Conservation (phyloP, 164 flowering plant species). For the Tinospora cordifolia region DNA sequence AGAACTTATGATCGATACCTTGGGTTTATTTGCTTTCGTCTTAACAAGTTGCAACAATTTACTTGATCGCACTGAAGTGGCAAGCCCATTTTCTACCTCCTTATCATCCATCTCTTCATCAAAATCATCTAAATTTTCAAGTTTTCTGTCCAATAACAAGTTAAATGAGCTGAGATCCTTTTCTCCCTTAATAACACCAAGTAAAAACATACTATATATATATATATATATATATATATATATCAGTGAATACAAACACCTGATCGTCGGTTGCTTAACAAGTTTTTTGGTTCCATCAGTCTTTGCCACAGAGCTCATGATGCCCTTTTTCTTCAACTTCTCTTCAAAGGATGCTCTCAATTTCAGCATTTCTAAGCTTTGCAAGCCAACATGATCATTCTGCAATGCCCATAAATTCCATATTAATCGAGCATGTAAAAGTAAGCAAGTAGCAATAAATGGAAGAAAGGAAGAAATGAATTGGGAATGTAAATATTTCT, state of each 20-base stretch:
- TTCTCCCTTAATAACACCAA: background rate
- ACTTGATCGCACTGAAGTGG: conserved; percentile 20
- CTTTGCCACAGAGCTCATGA: conserved; percentile 30
- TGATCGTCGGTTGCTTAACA: conserved; percentile 29
- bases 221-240: too few relatives aligned
- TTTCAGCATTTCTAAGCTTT: conserved; percentile 81
- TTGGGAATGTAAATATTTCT: background rate
- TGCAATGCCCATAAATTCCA: conserved; percentile 22
- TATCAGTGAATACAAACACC: conserved; percentile 27
- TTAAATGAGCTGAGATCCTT: conserved; percentile 10
- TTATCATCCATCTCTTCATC: conserved; percentile 53
- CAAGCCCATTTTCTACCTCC: conserved; percentile 25
- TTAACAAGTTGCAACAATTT: conserved; percentile 39
- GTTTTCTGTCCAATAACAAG: conserved; percentile 35
- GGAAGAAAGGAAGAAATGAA: background rate
- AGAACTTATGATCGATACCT: conserved; percentile 38
- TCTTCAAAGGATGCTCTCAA: conserved; percentile 77
- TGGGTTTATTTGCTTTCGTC: conserved; percentile 41
- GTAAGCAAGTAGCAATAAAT: background rate
- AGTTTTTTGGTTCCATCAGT: conserved; percentile 25
- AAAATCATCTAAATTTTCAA: conserved; percentile 75
- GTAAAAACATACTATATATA: background rate
- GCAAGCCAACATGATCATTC: conserved; percentile 40
- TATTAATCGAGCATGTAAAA: background rate
- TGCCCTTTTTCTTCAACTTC: conserved; percentile 64